Percentiles rank a stretch among this genome's conserved stretches.
These are phyloP conservation scores for Triticum urartu DNA, from an alignment of 176 grass and related monocot species.

Conservation along the genomic window DNA sequence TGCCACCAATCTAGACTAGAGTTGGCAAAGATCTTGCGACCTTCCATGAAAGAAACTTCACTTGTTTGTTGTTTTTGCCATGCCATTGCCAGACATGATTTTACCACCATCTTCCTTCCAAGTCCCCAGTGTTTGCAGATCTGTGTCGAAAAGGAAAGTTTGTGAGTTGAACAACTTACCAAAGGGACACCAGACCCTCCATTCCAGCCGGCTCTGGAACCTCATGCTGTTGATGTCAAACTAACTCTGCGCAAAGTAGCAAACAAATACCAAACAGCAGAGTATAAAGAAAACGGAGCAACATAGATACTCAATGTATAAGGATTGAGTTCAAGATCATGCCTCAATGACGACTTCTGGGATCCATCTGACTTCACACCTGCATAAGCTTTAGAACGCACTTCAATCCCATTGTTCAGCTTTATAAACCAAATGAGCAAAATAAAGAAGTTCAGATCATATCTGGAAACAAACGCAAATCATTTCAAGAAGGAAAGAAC, in stretches of 20 bases:
- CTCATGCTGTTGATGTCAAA: constrained; percentile 61
- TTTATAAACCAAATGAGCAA: constrained; percentile 41
- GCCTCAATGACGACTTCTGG: constrained; percentile 53
- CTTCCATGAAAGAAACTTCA: not conserved
- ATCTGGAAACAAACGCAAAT: not conserved
- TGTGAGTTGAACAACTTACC: constrained; percentile 54
- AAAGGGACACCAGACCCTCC: constrained; percentile 25
- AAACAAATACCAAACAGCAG: constrained; percentile 54
- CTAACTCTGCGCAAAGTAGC: constrained; percentile 61
- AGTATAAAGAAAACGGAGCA: constrained; percentile 82
- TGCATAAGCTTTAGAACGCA: constrained; percentile 61
- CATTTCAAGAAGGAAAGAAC: not conserved
- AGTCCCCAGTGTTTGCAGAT: constrained; percentile 25
- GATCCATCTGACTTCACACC: constrained; percentile 54
- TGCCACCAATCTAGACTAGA: constrained; percentile 4
- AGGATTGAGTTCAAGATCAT: constrained; percentile 50
- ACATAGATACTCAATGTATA: not conserved
- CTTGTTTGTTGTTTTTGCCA: constrained; percentile 18
- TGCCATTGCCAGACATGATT: constrained; percentile 19
- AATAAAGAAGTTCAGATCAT: constrained; percentile 37
- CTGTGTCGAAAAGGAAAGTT: constrained; percentile 58
- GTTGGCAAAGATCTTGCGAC: not conserved
- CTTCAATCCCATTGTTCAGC: constrained; percentile 48
- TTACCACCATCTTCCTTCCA: not conserved
- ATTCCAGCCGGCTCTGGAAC: constrained; percentile 16